Base-by-base conservation (phyloP, 768 basidiomycete genomes). In the Pulveroboletus sp. region DNA sequence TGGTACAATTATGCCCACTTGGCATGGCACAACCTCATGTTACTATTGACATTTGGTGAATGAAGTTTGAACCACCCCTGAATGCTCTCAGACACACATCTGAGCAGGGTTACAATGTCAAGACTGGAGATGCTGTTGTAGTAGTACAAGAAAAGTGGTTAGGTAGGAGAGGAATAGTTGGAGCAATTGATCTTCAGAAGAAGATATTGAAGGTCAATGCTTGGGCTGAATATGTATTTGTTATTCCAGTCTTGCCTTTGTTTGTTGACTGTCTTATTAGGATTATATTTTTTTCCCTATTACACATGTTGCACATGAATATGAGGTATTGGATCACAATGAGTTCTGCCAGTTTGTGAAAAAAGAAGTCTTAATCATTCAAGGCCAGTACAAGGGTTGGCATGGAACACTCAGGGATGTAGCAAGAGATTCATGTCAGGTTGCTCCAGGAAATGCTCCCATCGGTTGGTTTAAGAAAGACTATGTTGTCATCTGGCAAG, bases 331-430 rank as follows among this genome's bases (percentile, higher is more conserved):
- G 1, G 14, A 47, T 12, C 30, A 3, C 23, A 30, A 52, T 11
- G 11, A 27, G 3, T 12, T 20, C 24, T 10, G 5, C 0, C 19
- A 5, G 4, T 24, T 29, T 11, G 2, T 32, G 11, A 22, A 34
- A 2, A 49, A 49, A 32, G 43, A 49, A 3, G 47, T 53, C 1
- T 4, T 49, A 6, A 49, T 49, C n/a, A 45, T 53, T n/a, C 3
- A 20, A 4, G 39, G 47, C 2, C 12, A 53, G 1, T 45, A 37
- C 12, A 53, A 45, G n/a, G 46, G 51, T 14, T 52, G 51, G 51
- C 34, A 16, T 12, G 40, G 50, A 13, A 46, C 31, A 0, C 34
- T 51, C 6, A 17, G 38, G 8, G n/a, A 12, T 23, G 16, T 51
- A 13, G n/a, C 17, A 3, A 3, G 7, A 20, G 13, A 43, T 6